These are phyloP conservation scores for Bryopsis sp. DNA, from an alignment of 139 green algal genomes.

Conservation along the genomic window DNA sequence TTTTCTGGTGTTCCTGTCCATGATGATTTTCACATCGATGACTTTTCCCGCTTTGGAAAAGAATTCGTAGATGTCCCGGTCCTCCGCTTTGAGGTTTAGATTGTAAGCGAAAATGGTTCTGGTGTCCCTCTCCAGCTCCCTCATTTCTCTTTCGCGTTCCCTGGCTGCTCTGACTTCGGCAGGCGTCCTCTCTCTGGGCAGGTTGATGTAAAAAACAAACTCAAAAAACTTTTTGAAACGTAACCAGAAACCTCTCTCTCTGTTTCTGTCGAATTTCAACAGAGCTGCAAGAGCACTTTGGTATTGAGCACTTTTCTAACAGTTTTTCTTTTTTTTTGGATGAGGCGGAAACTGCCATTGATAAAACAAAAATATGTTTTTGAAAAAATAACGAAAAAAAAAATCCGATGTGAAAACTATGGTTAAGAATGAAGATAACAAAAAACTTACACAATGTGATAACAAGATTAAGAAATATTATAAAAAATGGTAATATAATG, in stretches of 20 bases:
- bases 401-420: no score
- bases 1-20: slow-evolving; percentile 74
- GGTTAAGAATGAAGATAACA: no score
- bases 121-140: slow-evolving; percentile 62
- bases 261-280: no score
- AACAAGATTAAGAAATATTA: no score
- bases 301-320: background rate
- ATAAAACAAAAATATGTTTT: no score
- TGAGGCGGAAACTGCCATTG: no score
- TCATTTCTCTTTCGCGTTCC: slow-evolving; percentile 54
- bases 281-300: background rate
- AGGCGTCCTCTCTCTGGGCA: slow-evolving; percentile 34
- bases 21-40: slow-evolving; percentile 88
- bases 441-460: no score
- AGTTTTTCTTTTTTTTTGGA: no score
- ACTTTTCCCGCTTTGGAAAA: slow-evolving; percentile 64
- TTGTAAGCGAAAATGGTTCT: slow-evolving; percentile 87
- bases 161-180: slow-evolving; percentile 48
- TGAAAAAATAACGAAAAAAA: no score
- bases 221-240: no score
- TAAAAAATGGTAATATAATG: no score
- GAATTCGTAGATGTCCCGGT: slow-evolving; percentile 83
- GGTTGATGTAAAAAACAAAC: background rate
- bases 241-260: no score
- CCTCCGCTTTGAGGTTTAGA: slow-evolving; percentile 67